Base-by-base conservation (phyloP, 2,329 filamentous ascomycete species). In the Dendrostoma leiphaemia region DNA sequence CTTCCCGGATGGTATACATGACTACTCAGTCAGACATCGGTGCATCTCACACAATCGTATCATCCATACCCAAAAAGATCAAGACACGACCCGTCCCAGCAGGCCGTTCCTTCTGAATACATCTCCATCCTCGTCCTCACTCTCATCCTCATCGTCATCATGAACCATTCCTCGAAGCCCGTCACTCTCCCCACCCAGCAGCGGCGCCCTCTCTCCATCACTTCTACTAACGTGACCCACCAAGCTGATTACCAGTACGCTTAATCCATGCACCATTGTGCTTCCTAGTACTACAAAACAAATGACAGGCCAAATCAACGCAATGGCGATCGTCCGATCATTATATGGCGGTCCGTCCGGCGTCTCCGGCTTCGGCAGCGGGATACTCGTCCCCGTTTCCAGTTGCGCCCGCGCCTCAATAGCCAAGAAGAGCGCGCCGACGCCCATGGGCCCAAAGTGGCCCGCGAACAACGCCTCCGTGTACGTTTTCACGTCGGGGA, bases 401-500 rank as follows among this genome's bases (percentile, higher is more conserved):
- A 56, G 37, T 15, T 53, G 50, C 4, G 54, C 54, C n/a, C 49
- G 17, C 15, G 54, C 44, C 49, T 56, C 54, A 52, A 61, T 58
- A 46, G 53, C 53, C 2, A 58, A 31, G 59, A 66, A 67, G 19
- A 67, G 46, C 3, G 64, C 65, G 4, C 60, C 59, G n/a, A 65
- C 60, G 17, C 65, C 63, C 43, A 67, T 66, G 26, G 63, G 64
- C 1, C 65, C 64, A 40, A 65, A 66, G 53, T 62, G 64, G 3
- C 64, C 64, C 26, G 60, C 54, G 50, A 66, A 67, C 7, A 64
- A n/a, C 6, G 64, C 65, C 35, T 65, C 54, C 10, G 34, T 53
- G 4, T 24, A 49, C 10, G 54, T 51, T 17, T 51, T 45, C 10
- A 62, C 47, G 34, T 61, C 53, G 26, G 55, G 57, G 17, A 59